phyloP scores from a whole-genome alignment of 192 early-diverging fungal species.

The Funneliformis geosporum region DNA sequence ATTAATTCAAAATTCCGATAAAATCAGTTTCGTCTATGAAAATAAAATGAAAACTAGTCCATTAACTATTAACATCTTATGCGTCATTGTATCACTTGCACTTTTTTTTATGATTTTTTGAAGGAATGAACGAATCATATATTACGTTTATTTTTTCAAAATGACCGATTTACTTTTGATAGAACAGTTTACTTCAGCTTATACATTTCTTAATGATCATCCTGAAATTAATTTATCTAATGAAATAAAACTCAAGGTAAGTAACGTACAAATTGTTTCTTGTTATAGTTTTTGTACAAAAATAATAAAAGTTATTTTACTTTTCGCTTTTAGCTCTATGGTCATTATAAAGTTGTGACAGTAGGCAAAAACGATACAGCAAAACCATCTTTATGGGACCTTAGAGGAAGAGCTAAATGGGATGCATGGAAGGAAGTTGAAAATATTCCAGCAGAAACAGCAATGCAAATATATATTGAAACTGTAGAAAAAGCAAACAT shows the following conservation, averaged over 20 bases:
- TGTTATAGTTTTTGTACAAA: not conserved
- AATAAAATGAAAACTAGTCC: no score
- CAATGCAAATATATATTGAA: constrained; percentile 21
- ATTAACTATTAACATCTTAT: no score
- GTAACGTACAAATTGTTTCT: not conserved
- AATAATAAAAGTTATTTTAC: not conserved
- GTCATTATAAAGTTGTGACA: not conserved
- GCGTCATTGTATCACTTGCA: no score
- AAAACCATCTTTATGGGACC: not conserved
- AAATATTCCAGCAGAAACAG: constrained; percentile 29
- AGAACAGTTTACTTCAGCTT: not conserved
- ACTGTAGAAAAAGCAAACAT: constrained; percentile 16
- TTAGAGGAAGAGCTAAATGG: constrained; percentile 47
- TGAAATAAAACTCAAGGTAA: not conserved
- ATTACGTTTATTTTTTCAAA: not conserved
- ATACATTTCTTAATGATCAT: not conserved
- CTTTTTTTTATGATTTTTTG: no score
- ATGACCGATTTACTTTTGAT: not conserved
- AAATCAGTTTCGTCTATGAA: no score
- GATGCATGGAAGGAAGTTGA: constrained; percentile 47
- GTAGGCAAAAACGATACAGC: not conserved
- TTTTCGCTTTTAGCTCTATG: not conserved
- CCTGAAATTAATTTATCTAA: not conserved
- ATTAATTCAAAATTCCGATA: no score
- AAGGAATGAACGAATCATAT: not conserved